phyloP scores from a whole-genome alignment of 129 eudicot genomes.

The Silybum marianum region DNA sequence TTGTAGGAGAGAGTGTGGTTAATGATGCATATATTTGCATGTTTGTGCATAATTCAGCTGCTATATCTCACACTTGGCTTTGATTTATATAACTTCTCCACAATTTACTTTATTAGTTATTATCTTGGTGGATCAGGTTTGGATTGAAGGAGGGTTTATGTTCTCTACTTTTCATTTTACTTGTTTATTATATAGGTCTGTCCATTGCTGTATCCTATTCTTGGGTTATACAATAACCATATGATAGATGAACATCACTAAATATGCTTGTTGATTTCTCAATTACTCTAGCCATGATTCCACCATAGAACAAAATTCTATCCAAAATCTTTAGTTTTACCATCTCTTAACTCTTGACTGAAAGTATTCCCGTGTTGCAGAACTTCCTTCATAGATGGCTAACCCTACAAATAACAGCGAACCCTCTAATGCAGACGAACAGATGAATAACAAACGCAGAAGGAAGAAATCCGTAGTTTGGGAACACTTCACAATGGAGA shows the following conservation, averaged over 20 bases:
- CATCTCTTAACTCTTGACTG: neutral
- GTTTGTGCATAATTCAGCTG: neutral
- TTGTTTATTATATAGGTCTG: too few relatives aligned
- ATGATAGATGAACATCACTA: too few relatives aligned
- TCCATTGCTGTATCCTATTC: neutral
- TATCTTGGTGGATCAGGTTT: too few relatives aligned
- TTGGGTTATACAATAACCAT: neutral
- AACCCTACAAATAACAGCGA: constrained; percentile 34
- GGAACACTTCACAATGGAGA: constrained; percentile 77
- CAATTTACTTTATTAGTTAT: too few relatives aligned
- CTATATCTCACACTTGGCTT: neutral
- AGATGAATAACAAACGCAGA: constrained; percentile 42
- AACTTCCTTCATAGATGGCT: constrained; percentile 42
- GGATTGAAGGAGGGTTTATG: too few relatives aligned
- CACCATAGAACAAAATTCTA: neutral
- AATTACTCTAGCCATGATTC: neutral
- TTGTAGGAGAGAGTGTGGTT: neutral
- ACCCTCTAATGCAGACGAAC: constrained; percentile 31
- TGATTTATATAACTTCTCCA: too few relatives aligned
- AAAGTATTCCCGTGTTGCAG: constrained; percentile 26
- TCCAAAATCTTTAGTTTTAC: neutral
- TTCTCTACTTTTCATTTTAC: too few relatives aligned
- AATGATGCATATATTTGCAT: neutral
- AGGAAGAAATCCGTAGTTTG: constrained; percentile 87
- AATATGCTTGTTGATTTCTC: neutral